Percentiles rank a stretch among this genome's conserved stretches.
Evolutionary conservation across 371 early-diverging fungal genomes (phyloP).

Genomic region (Haplosporangium sp.): DNA sequence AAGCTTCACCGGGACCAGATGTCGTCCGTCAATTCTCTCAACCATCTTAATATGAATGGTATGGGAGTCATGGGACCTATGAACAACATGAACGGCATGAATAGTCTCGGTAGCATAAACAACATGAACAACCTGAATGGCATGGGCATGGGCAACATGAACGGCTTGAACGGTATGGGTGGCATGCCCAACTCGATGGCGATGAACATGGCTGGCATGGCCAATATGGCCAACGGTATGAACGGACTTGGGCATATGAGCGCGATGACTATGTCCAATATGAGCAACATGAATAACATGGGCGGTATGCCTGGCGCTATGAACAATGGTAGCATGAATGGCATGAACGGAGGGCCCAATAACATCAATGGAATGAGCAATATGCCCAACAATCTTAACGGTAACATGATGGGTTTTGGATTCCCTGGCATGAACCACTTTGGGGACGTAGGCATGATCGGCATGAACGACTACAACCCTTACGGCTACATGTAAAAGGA

Average conservation of each 20-base stretch:
- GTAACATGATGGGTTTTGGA: constrained; percentile 49
- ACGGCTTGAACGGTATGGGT: constrained; percentile 17
- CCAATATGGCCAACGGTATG: constrained; percentile 26
- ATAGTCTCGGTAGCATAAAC: constrained; percentile 23
- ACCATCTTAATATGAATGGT: constrained; percentile 24
- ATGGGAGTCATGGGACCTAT: constrained; percentile 30
- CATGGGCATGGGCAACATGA: constrained; percentile 37
- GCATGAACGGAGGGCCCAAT: constrained; percentile 14
- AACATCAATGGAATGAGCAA: constrained; percentile 33
- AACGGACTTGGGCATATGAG: constrained; percentile 31
- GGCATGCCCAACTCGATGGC: constrained; percentile 32
- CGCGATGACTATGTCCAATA: constrained; percentile 29
- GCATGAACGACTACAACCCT: constrained; percentile 52
- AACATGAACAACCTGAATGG: constrained; percentile 25
- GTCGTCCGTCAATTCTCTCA: constrained; percentile 19
- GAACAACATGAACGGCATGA: constrained; percentile 26
- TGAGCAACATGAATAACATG: constrained; percentile 28
- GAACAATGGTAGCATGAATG: constrained; percentile 28
- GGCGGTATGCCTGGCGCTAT: constrained; percentile 13
- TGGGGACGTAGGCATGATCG: constrained; percentile 47
- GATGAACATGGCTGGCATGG: constrained; percentile 29
- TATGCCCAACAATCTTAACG: constrained; percentile 25
- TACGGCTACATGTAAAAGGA: constrained; percentile 39
- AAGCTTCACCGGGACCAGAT: constrained; percentile 77
- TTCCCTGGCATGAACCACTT: constrained; percentile 47